Evolutionary conservation across 768 basidiomycete species (phyloP).

Genomic region (Suillus decipiens): DNA sequence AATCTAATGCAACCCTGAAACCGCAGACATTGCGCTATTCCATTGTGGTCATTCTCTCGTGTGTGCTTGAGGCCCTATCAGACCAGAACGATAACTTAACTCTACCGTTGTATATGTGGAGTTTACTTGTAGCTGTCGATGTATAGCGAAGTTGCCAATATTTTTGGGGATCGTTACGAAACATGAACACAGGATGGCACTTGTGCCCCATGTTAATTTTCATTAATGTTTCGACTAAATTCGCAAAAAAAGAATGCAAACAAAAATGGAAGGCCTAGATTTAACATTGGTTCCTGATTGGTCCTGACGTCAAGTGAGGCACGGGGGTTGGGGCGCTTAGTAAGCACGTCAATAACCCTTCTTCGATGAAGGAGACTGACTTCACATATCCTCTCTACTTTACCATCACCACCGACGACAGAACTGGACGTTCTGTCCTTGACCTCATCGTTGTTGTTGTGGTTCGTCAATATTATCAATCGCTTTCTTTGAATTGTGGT

Average conservation of each 20-base stretch:
- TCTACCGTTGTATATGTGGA: constrained; percentile 96
- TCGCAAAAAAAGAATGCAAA: neutral
- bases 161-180: neutral
- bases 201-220: neutral
- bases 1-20: constrained; percentile 21
- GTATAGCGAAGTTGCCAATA: constrained; percentile 23
- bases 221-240: constrained; percentile 2
- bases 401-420: constrained; percentile 3
- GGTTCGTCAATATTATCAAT: neutral
- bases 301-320: neutral
- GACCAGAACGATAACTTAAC: constrained; percentile 98
- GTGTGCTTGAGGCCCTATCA: constrained; percentile 85
- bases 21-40: constrained; percentile 67
- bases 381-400: neutral
- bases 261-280: neutral
- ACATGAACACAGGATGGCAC: neutral
- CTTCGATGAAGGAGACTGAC: constrained; percentile 1
- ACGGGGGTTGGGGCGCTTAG: constrained; percentile 5
- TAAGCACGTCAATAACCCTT: constrained; percentile 9
- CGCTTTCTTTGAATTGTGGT: neutral
- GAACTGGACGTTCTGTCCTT: constrained; percentile 1
- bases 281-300: neutral
- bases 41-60: constrained; percentile 60
- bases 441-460: neutral
- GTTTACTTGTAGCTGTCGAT: constrained; percentile 67